Base-by-base conservation (phyloP, 768 basidiomycete genomes). In the Chlorophyllum brunneum region DNA sequence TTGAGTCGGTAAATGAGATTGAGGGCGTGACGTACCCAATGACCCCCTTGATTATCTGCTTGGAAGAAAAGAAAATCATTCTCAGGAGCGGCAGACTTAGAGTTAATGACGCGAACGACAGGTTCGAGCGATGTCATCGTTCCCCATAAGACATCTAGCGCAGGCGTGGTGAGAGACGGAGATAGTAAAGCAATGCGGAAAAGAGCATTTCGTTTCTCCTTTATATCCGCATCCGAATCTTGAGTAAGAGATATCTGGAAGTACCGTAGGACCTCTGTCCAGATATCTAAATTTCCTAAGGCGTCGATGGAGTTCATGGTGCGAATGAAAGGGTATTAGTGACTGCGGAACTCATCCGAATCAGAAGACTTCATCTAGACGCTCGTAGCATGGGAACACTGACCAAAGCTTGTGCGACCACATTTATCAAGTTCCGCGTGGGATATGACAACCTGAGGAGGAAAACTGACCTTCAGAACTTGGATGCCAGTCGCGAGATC, bases 241-340 rank as follows among this genome's bases (percentile, higher is more conserved):
- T 26, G 26, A 2, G 26, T 9, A 2, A 27, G 26, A 26, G 24
- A 48, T 38, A 48, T 48, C 15, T 29, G 13, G 23, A 48, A 48
- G 31, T 48, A 48, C 26, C 27, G 34, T 13, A 48, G 47, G 18
- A 48, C 36, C 7, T 48, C 34, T 15, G 36, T 37, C 47, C 47
- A 48, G 22, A 48, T 38, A 29, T 48, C 47, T 13, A 48, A 13
- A 10, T 48, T 48, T 16, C 47, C 47, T 2, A 48, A 18, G 0
- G 26, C 24, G 23, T 38, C 24, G 15, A 38, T 69, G 11, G 47
- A 38, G 16, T 22, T 13, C 47, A 48, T 48, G 26, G 24, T 29
- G 18, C 20, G 4, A 18, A 40, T 22, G n/a, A 18, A 40, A 40
- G 9, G 3, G 16, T 93, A 87, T n/a, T n/a, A n/a, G n/a, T n/a